phyloP scores from a whole-genome alignment of 164 flowering plant species.

The Piper betle region DNA sequence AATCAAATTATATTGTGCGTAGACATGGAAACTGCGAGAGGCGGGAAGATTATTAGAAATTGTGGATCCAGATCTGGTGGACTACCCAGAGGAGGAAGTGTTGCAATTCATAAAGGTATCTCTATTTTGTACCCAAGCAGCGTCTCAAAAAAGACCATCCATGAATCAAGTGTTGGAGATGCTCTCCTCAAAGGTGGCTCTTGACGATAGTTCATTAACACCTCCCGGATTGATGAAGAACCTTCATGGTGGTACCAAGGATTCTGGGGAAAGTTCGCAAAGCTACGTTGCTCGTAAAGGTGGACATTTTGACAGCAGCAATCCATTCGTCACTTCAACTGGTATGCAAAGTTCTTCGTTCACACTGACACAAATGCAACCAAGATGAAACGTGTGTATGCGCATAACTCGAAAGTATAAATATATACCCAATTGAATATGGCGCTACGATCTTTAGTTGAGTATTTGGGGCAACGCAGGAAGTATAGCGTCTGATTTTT shows the following conservation, averaged over 20 bases:
- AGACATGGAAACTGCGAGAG: conserved; percentile 69
- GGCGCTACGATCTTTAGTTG: neutral
- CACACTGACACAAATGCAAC: conserved; percentile 30
- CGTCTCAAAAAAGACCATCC: conserved; percentile 46
- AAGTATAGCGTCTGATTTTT: neutral
- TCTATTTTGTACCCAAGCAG: conserved; percentile 72
- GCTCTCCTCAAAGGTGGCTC: conserved; percentile 44
- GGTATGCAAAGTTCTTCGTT: conserved; percentile 6
- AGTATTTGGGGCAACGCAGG: neutral
- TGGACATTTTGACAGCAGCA: conserved; percentile 11
- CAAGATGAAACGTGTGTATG: conserved; percentile 42
- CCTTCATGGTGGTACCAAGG: conserved; percentile 1
- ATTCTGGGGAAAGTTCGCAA: conserved; percentile 13
- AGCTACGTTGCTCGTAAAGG: conserved; percentile 17
- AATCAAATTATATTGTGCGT: conserved; percentile 4
- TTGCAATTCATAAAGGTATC: conserved; percentile 64
- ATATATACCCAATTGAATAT: neutral
- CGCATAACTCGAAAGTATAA: too few relatives aligned
- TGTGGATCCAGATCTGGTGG: conserved; percentile 50
- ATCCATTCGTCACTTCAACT: conserved; percentile 15
- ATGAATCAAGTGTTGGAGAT: conserved; percentile 71
- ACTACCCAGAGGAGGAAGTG: conserved; percentile 44
- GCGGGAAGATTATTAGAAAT: conserved; percentile 53
- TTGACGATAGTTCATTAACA: conserved; percentile 41
- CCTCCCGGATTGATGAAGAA: conserved; percentile 43